Percentiles rank a stretch among this genome's conserved stretches.
phyloP scores from a whole-genome alignment of 208 protist genomes.

The Acanthamoeba culbertsoni region DNA sequence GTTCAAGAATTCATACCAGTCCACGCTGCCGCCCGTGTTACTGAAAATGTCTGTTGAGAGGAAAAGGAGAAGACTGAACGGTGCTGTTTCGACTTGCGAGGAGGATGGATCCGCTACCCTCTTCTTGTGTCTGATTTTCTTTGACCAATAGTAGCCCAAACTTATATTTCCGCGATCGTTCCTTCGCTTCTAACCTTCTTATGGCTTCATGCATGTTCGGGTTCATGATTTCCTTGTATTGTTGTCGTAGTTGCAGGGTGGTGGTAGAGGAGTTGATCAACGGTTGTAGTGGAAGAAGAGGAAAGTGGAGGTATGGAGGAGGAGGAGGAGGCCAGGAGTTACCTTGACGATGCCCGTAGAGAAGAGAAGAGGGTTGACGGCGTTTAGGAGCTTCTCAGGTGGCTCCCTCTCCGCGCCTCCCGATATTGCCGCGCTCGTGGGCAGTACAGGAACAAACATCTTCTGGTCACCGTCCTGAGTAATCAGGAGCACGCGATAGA shows the following conservation, averaged over 20 bases:
- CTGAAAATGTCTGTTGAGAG: conserved; percentile 32
- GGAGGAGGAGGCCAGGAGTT: not conserved
- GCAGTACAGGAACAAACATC: not conserved
- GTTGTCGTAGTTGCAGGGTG: too few species aligned
- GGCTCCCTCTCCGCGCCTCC: not conserved
- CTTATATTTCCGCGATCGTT: conserved; percentile 33
- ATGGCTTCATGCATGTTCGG: not conserved
- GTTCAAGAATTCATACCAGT: conserved; percentile 48
- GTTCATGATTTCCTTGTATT: not conserved
- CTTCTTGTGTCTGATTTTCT: conserved; percentile 1
- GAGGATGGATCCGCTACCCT: too few species aligned
- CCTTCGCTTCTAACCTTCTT: not conserved
- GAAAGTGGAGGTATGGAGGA: not conserved
- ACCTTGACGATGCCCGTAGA: not conserved
- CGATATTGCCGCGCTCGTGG: not conserved
- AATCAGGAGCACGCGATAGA: conserved; percentile 5
- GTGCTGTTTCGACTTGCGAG: too few species aligned
- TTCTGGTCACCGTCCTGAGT: conserved; percentile 53
- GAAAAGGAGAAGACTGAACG: too few species aligned
- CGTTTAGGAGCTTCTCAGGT: not conserved
- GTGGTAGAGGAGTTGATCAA: too few species aligned
- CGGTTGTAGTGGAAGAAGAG: not conserved
- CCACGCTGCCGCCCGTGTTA: conserved; percentile 20
- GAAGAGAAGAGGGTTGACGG: conserved; percentile 3
- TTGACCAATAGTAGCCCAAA: conserved; percentile 27